Evolutionary conservation across 495 filamentous ascomycete species (phyloP).

Genomic region (Hyaloscypha hepaticicola): DNA sequence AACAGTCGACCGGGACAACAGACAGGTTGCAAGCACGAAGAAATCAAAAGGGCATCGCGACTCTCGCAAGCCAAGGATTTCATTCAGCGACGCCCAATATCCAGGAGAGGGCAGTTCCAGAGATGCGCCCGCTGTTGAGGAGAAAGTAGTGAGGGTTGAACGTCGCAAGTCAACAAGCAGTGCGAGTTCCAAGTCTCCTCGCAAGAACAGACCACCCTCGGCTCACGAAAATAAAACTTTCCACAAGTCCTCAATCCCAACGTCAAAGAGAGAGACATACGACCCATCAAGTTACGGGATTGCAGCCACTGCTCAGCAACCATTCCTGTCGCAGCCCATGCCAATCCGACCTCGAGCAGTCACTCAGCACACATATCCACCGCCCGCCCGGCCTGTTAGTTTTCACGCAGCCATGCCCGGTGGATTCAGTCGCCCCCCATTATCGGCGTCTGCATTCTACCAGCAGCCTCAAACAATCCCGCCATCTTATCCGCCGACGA

Average conservation of each 20-base stretch:
- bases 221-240: slow-evolving; percentile 20
- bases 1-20: slow-evolving; percentile 39
- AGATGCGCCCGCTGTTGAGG: background rate
- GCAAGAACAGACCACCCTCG: slow-evolving; percentile 23
- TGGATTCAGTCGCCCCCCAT: slow-evolving; percentile 21
- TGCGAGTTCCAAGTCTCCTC: slow-evolving; percentile 18
- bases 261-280: slow-evolving; percentile 1
- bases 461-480: slow-evolving; percentile 17
- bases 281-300: slow-evolving; percentile 27
- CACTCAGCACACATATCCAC: slow-evolving; percentile 19
- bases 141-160: slow-evolving; percentile 12
- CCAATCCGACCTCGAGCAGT: slow-evolving; percentile 20
- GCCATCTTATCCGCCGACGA: slow-evolving; percentile 24
- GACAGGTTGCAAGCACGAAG: slow-evolving; percentile 35
- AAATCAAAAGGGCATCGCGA: slow-evolving; percentile 8
- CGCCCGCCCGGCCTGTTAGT: slow-evolving; percentile 22
- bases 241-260: slow-evolving; percentile 1
- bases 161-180: slow-evolving; percentile 22
- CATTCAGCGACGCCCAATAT: background rate
- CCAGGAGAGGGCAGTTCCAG: background rate
- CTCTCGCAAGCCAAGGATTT: background rate
- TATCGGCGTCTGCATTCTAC: slow-evolving; percentile 23
- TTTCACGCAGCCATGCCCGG: slow-evolving; percentile 15
- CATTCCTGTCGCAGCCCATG: slow-evolving; percentile 23
- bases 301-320: background rate